phyloP scores from a whole-genome alignment of 2,329 filamentous ascomycete species.

The Paecilomyces fulvus region DNA sequence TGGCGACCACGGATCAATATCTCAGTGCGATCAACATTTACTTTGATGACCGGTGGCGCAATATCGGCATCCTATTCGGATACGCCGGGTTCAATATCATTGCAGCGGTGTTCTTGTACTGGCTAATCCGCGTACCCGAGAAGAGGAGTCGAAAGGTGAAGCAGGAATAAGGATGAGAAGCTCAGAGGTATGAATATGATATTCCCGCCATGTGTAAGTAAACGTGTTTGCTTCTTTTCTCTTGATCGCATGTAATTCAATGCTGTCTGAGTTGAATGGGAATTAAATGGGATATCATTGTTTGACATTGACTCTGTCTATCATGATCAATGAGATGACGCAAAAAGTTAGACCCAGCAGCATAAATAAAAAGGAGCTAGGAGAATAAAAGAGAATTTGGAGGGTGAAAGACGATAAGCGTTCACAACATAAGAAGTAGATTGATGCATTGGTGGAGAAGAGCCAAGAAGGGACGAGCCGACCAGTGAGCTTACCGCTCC shows the following conservation, averaged over 20 bases:
- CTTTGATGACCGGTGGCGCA: constrained; percentile 41
- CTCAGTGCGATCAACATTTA: constrained; percentile 39
- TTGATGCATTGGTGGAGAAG: background rate
- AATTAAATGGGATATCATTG: background rate
- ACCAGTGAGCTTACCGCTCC: background rate
- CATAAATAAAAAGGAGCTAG: background rate
- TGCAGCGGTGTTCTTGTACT: constrained; percentile 45
- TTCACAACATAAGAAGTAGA: background rate
- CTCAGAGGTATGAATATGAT: background rate
- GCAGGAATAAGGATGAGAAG: background rate
- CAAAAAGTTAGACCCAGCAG: background rate
- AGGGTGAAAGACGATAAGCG: background rate
- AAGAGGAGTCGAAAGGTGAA: background rate
- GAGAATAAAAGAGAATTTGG: background rate
- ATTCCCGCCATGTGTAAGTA: background rate
- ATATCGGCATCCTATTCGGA: constrained; percentile 48
- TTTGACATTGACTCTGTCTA: background rate
- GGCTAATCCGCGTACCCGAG: constrained; percentile 42
- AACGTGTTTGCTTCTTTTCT: background rate
- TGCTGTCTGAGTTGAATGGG: background rate
- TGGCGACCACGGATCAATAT: constrained; percentile 40
- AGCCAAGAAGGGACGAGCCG: background rate
- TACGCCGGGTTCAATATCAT: constrained; percentile 46
- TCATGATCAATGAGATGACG: background rate
- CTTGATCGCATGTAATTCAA: background rate